Evolutionary conservation across 1,284 basidiomycete species (phyloP).

Genomic region (Taiwanofungus camphoratus): DNA sequence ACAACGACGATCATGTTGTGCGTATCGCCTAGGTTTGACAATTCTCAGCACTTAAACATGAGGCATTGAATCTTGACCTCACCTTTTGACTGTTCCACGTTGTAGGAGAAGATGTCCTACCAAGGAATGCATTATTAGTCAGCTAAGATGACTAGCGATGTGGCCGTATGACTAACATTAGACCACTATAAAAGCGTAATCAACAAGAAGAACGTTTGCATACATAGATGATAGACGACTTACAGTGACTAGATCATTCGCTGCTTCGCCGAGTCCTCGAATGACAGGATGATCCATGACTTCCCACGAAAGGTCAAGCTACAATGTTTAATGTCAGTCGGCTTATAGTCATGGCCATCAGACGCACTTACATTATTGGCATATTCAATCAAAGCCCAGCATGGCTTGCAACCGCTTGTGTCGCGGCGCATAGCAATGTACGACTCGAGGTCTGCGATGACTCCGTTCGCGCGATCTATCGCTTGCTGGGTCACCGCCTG

Average conservation of each 20-base stretch:
- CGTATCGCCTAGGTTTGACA: constrained; percentile 28
- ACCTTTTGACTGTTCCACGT: constrained; percentile 36
- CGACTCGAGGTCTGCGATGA: constrained; percentile 32
- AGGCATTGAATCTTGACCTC: constrained; percentile 3
- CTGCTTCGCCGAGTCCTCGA: constrained; percentile 29
- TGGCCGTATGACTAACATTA: constrained; percentile 27
- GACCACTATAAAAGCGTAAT: constrained; percentile 26
- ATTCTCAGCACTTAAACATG: not conserved
- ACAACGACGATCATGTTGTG: constrained; percentile 39
- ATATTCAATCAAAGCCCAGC: constrained; percentile 36
- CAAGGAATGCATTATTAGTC: constrained; percentile 3
- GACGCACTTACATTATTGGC: constrained; percentile 25
- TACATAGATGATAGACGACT: constrained; percentile 7
- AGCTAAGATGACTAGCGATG: constrained; percentile 2
- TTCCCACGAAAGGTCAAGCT: constrained; percentile 32
- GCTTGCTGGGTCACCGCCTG: constrained; percentile 32
- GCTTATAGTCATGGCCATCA: not conserved
- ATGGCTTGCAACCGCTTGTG: constrained; percentile 35
- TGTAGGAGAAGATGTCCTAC: constrained; percentile 41
- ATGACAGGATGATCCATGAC: constrained; percentile 34
- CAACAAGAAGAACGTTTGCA: not conserved
- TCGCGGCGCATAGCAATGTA: constrained; percentile 34
- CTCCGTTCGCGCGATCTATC: constrained; percentile 25
- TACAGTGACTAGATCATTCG: constrained; percentile 34
- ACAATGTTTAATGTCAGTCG: constrained; percentile 3